These are phyloP conservation scores for Dothiorella sarmentorum DNA, from an alignment of 2,329 filamentous ascomycete species.

Conservation along the genomic window DNA sequence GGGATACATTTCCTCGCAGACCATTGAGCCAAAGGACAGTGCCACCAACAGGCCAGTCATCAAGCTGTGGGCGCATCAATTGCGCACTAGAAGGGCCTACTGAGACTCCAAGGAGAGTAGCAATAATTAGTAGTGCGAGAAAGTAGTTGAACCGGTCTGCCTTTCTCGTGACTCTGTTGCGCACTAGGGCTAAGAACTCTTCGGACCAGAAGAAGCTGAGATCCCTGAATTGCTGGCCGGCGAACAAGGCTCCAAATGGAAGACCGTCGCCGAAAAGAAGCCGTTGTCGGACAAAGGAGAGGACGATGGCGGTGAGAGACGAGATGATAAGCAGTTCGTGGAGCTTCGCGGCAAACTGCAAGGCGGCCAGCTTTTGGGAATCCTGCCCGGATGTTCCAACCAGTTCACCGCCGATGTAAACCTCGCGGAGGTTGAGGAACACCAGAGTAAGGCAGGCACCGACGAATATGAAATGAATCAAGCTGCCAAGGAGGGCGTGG, in stretches of 20 bases:
- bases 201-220: conserved; percentile 25
- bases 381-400: conserved; percentile 23
- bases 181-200: conserved; percentile 23
- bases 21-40: conserved; percentile 6
- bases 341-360: conserved; percentile 27
- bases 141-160: background rate
- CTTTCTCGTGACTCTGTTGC: background rate
- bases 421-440: conserved; percentile 24
- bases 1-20: background rate
- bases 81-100: conserved; percentile 18
- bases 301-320: conserved; percentile 25
- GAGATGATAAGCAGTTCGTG: conserved; percentile 27
- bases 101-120: conserved; percentile 22
- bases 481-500: background rate
- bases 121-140: conserved; percentile 20
- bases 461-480: conserved; percentile 23
- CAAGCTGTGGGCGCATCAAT: background rate
- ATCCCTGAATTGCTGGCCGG: conserved; percentile 23
- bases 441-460: conserved; percentile 21
- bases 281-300: conserved; percentile 23
- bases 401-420: conserved; percentile 25
- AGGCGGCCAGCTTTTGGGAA: conserved; percentile 25
- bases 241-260: conserved; percentile 25
- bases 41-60: conserved; percentile 3
- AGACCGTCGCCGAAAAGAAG: conserved; percentile 23